These are phyloP conservation scores for Diaporthe nobilis DNA, from an alignment of 2,329 filamentous ascomycete genomes.

Conservation along the genomic window DNA sequence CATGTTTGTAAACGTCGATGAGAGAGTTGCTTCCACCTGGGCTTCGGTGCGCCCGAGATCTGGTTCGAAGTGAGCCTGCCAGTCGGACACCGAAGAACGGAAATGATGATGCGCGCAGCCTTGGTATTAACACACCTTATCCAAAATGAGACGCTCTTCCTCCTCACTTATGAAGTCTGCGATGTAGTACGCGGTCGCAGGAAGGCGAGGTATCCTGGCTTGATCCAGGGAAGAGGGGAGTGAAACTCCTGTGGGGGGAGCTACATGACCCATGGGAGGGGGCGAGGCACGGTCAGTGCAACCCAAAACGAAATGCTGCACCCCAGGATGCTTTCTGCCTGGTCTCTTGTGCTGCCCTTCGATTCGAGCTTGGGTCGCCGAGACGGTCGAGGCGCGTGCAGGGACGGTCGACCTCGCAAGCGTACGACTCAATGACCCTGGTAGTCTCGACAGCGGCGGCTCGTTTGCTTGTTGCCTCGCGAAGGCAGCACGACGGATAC, in stretches of 20 bases:
- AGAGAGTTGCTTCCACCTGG: slow-evolving; percentile 89
- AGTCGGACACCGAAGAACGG: background rate
- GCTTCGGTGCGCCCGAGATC: slow-evolving; percentile 76
- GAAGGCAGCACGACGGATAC: background rate
- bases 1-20: slow-evolving; percentile 92
- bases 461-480: background rate
- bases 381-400: background rate
- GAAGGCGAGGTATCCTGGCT: slow-evolving; percentile 68
- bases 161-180: slow-evolving; percentile 83
- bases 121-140: slow-evolving; percentile 68
- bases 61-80: slow-evolving; percentile 49
- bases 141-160: slow-evolving; percentile 80
- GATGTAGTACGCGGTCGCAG: slow-evolving; percentile 84
- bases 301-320: slow-evolving; percentile 9
- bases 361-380: background rate
- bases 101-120: slow-evolving; percentile 1
- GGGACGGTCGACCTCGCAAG: background rate
- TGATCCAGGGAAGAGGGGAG: slow-evolving; percentile 66
- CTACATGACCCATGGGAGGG: slow-evolving; percentile 34
- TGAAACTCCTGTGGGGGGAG: slow-evolving; percentile 40
- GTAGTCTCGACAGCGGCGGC: background rate
- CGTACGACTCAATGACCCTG: background rate
- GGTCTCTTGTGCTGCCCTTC: background rate
- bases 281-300: slow-evolving; percentile 22
- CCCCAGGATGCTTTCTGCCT: background rate